These are phyloP conservation scores for Raphidocelis subcapitata DNA, from an alignment of 139 green algal species.

Conservation along the genomic window DNA sequence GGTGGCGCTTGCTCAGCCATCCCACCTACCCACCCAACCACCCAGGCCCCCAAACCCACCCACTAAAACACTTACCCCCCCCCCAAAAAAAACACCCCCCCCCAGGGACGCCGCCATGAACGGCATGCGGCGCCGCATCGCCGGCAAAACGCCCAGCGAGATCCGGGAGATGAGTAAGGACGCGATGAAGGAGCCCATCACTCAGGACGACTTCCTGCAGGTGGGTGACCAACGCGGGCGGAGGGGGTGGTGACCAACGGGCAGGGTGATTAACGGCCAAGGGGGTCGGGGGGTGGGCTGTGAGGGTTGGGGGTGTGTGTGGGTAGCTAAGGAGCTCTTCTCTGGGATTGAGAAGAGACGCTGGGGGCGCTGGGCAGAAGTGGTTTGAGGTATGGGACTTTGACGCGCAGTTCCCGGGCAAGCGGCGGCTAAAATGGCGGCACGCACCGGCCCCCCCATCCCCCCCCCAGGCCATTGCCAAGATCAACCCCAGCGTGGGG, in stretches of 20 bases:
- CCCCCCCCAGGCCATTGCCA: constrained; percentile 60
- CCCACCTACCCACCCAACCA: neutral
- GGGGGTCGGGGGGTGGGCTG: no score
- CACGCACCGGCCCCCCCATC: no score
- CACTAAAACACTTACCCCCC: neutral
- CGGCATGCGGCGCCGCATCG: constrained; percentile 81
- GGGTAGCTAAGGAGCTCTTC: no score
- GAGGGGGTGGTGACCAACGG: no score
- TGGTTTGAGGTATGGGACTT: no score
- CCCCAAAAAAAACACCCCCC: neutral
- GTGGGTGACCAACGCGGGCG: neutral
- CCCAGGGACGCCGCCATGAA: constrained; percentile 86
- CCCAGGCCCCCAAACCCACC: neutral
- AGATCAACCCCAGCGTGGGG: constrained; percentile 81
- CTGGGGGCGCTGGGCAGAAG: no score
- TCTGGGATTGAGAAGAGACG: no score
- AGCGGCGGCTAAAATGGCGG: no score
- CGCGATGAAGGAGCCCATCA: constrained; percentile 52
- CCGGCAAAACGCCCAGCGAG: constrained; percentile 74
- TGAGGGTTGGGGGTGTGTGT: no score
- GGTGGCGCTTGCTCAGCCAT: neutral
- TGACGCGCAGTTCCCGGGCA: no score
- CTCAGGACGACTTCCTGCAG: constrained; percentile 52
- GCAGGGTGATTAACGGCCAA: no score
- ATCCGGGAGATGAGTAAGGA: constrained; percentile 62